Evolutionary conservation across 2,329 filamentous ascomycete species (phyloP).

Genomic region (Chalara sp.): DNA sequence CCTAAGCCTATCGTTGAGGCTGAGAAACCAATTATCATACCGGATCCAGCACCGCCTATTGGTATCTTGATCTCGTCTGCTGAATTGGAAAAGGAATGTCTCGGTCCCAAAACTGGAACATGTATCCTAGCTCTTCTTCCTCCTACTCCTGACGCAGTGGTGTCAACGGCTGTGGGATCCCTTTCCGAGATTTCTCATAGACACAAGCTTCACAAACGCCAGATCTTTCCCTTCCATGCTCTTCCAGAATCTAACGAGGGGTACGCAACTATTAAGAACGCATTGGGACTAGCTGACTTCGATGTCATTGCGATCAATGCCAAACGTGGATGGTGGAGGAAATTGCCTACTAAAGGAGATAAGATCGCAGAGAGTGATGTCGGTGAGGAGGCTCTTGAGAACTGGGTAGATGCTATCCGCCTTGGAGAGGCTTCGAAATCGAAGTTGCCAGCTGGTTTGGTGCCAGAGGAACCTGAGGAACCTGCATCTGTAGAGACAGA

Average conservation of each 20-base stretch:
- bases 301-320: slow-evolving; percentile 79
- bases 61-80: slow-evolving; percentile 55
- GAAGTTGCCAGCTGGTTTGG: slow-evolving; percentile 59
- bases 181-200: slow-evolving; percentile 73
- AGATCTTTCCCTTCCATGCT: slow-evolving; percentile 78
- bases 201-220: slow-evolving; percentile 57
- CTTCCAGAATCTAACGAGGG: slow-evolving; percentile 58
- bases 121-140: slow-evolving; percentile 75
- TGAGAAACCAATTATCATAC: slow-evolving; percentile 38
- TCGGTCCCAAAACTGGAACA: slow-evolving; percentile 69
- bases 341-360: slow-evolving; percentile 38
- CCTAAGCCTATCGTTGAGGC: slow-evolving; percentile 27
- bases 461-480: slow-evolving; percentile 35
- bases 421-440: slow-evolving; percentile 81
- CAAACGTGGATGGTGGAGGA: slow-evolving; percentile 80
- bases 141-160: slow-evolving; percentile 27
- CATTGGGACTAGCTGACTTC: slow-evolving; percentile 58
- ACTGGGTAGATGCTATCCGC: slow-evolving; percentile 86
- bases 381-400: slow-evolving; percentile 58
- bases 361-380: slow-evolving; percentile 37
- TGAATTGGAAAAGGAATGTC: slow-evolving; percentile 63
- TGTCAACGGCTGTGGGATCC: slow-evolving; percentile 49
- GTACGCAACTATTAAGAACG: slow-evolving; percentile 45
- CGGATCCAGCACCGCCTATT: slow-evolving; percentile 55
- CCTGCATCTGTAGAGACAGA: slow-evolving; percentile 37